A percentile compares a stretch with the other conserved stretches of the same genome.
Conservation (phyloP, 164 flowering plant species). For the Tetrastigma voinierianum region DNA sequence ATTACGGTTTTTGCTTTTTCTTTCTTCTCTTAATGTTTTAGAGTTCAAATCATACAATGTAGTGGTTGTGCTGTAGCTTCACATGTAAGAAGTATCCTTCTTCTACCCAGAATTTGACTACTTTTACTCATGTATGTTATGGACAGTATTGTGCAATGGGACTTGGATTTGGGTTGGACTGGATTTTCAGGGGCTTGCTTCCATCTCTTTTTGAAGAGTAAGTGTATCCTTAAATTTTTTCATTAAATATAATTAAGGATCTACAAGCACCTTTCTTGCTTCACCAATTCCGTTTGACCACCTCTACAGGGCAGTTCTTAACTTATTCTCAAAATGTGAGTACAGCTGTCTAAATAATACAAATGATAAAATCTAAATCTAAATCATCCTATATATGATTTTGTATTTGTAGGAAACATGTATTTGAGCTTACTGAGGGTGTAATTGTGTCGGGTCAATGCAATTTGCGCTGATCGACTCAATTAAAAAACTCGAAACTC, state of each 20-base stretch:
- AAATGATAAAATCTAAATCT: too few species aligned
- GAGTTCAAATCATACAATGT: too few species aligned
- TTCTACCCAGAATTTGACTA: slow-evolving; percentile 4
- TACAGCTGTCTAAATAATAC: too few species aligned
- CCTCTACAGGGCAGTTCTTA: slow-evolving; percentile 87
- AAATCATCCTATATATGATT: too few species aligned
- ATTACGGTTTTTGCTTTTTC: neutral
- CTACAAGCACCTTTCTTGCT: neutral
- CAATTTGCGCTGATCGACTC: too few species aligned
- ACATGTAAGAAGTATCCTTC: too few species aligned
- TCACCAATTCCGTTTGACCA: slow-evolving; percentile 5
- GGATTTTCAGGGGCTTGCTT: slow-evolving; percentile 95
- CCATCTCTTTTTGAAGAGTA: slow-evolving; percentile 98
- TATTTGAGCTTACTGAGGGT: too few species aligned
- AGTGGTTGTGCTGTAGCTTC: too few species aligned
- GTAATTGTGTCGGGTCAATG: too few species aligned
- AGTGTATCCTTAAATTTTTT: slow-evolving; percentile 3
- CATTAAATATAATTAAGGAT: neutral
- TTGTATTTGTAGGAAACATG: too few species aligned
- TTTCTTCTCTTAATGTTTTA: neutral
- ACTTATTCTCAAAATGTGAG: slow-evolving; percentile 83
- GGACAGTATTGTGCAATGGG: slow-evolving; percentile 95
- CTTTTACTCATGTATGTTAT: slow-evolving; percentile 8
- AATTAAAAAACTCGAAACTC: too few species aligned
- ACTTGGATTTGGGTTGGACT: slow-evolving; percentile 96